These are phyloP conservation scores for Cyberlindnera xylosilytica DNA, from an alignment of 805 yeast genomes.

Conservation along the genomic window DNA sequence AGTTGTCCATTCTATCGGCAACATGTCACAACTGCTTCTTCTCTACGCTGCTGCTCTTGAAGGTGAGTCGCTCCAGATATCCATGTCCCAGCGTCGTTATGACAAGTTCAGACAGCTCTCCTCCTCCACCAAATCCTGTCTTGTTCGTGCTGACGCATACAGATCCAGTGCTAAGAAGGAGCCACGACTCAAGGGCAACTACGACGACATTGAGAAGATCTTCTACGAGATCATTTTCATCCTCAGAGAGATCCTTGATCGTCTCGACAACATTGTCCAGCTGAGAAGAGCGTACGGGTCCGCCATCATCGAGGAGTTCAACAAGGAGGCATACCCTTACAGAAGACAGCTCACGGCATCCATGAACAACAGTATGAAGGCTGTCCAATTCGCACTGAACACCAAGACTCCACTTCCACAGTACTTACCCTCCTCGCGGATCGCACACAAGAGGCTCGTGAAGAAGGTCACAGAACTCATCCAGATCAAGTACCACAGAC, in stretches of 20 bases:
- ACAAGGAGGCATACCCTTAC: constrained; percentile 37
- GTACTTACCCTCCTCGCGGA: constrained; percentile 45
- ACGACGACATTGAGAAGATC: constrained; percentile 35
- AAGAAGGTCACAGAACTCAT: constrained; percentile 40
- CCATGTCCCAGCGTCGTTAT: constrained; percentile 31
- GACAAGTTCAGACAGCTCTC: constrained; percentile 32
- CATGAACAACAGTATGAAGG: constrained; percentile 36
- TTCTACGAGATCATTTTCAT: constrained; percentile 44
- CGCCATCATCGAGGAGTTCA: constrained; percentile 43
- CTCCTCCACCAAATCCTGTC: constrained; percentile 35
- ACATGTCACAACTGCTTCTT: constrained; percentile 37
- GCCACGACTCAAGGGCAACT: constrained; percentile 47
- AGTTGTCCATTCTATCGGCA: constrained; percentile 37
- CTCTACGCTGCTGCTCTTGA: constrained; percentile 38
- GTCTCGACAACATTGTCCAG: constrained; percentile 43
- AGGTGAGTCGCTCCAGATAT: constrained; percentile 29
- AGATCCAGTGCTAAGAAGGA: constrained; percentile 42
- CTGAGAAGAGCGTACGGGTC: constrained; percentile 43
- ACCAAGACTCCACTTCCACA: constrained; percentile 49
- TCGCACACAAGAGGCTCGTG: constrained; percentile 44
- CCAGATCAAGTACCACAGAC: constrained; percentile 24
- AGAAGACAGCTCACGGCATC: constrained; percentile 44
- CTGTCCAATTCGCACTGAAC: constrained; percentile 40
- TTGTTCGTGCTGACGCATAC: constrained; percentile 39
- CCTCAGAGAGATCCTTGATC: constrained; percentile 43